Evolutionary conservation across 352 stramenopile genomes (phyloP), one percentile per base, ranked within the genome.

Genomic region (Globisporangium yorkense): DNA sequence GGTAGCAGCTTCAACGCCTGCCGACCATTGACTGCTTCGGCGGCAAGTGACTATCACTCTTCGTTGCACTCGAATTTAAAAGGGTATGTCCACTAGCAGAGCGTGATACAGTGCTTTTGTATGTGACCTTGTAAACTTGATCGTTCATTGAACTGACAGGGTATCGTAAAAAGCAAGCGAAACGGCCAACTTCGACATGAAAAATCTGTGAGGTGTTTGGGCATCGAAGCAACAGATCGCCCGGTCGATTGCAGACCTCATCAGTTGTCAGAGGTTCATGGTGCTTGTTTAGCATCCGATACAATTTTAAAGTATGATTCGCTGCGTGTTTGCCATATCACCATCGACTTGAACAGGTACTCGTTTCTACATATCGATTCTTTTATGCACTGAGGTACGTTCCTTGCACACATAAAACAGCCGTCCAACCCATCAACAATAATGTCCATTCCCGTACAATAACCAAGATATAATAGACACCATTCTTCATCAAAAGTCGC

Each of bases 371-470:
- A 43, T 43, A 43, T 16, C 12, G 7, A 16, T 6, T 43, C 10
- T n/a, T 43, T 43, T 51, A 37, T 51, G 24, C 5, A 24, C 21
- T 18, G 9, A 41, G 20, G 54, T 44, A 59, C 54, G 54, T 59
- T 59, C 54, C 54, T 59, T 12, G 21, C 24, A 5, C 54, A 2
- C 45, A 40, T 12, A 59, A 35, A 59, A 43, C 45, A 45, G 18
- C 10, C 54, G 24, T 27, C 24, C 24, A 27, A 27, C 24, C 24
- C 24, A 27, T 27, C 24, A 27, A 27, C 24, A 27, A 27, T 27
- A 27, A 45, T 13, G 16, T 21, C 45, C 54, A 43, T 43, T 43
- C 45, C 54, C 40, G 43, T 44, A 59, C 44, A 50, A 39, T 27
- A 27, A 27, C 24, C 48, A 18, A 57, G 29, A 24, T 45, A 13